Percentiles rank a stretch among this genome's conserved stretches.
phyloP scores from a whole-genome alignment of 306 rosid species.

The Pyrus bretschneideri region DNA sequence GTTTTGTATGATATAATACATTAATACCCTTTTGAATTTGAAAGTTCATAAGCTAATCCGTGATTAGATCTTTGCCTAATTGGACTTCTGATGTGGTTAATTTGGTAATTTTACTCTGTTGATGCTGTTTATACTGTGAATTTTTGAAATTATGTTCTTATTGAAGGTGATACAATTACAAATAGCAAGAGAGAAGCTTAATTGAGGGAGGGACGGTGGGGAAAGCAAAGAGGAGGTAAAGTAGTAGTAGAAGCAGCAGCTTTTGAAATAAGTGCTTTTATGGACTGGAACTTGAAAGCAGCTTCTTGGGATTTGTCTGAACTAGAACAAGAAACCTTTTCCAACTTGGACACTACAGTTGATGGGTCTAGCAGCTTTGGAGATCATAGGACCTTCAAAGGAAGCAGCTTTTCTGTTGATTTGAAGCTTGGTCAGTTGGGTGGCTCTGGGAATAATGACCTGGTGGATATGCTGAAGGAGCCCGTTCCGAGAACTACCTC shows the following conservation, averaged over 20 bases:
- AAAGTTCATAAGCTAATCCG: neutral
- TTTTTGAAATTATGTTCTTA: conserved; percentile 3
- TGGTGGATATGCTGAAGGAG: conserved; percentile 35
- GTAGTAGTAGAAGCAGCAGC: neutral
- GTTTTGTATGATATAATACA: neutral
- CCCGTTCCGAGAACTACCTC: conserved; percentile 39
- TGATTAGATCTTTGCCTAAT: neutral
- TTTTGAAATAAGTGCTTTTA: conserved; percentile 28
- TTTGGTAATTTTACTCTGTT: neutral
- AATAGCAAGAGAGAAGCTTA: conserved; percentile 14
- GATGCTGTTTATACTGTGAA: conserved; percentile 12
- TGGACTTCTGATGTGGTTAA: neutral
- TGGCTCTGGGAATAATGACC: conserved; percentile 30
- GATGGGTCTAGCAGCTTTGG: conserved; percentile 55
- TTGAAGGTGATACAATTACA: conserved; percentile 18
- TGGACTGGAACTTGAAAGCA: conserved; percentile 93
- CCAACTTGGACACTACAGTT: conserved; percentile 39
- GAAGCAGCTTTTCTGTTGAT: conserved; percentile 70
- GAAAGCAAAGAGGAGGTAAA: neutral
- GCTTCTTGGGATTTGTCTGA: conserved; percentile 74
- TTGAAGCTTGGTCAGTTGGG: conserved; percentile 85
- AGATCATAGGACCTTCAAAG: conserved; percentile 28
- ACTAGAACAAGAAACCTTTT: conserved; percentile 43
- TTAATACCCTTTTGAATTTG: conserved; percentile 1
- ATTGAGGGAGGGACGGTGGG: neutral